Percentiles rank a stretch among this genome's conserved stretches.
Evolutionary conservation across 768 basidiomycete genomes (phyloP).

Genomic region (Boletus rubescentipes): DNA sequence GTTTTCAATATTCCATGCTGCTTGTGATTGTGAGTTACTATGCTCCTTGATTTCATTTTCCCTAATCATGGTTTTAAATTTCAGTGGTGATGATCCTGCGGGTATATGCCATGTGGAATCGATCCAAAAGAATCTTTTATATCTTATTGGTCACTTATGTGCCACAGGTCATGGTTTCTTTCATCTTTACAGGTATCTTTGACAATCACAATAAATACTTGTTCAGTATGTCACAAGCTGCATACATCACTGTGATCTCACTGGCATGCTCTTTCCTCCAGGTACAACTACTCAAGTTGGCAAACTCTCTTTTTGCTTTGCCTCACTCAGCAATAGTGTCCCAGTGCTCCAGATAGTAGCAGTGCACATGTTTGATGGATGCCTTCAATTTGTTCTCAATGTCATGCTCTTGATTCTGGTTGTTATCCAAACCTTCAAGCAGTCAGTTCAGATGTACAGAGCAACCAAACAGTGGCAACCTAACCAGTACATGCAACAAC

Average conservation of each 20-base stretch:
- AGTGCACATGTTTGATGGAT: neutral
- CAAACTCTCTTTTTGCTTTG: neutral
- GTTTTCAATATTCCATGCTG: slow-evolving; percentile 5
- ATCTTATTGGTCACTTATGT: slow-evolving; percentile 3
- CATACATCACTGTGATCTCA: neutral
- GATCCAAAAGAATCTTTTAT: slow-evolving; percentile 6
- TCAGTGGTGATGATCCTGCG: slow-evolving; percentile 17
- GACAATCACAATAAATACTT: slow-evolving; percentile 2
- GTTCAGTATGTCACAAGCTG: neutral
- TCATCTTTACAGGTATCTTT: slow-evolving; percentile 1
- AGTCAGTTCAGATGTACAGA: neutral
- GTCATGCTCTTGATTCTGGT: neutral
- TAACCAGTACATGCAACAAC: neutral
- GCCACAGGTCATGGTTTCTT: neutral
- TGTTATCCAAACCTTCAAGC: neutral
- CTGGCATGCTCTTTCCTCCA: neutral
- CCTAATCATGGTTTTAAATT: neutral
- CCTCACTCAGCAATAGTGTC: neutral
- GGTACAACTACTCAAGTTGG: neutral
- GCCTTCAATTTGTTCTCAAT: neutral
- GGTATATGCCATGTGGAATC: slow-evolving; percentile 14
- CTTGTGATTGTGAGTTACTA: slow-evolving; percentile 10
- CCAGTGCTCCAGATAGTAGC: no score
- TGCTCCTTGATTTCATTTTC: no score
- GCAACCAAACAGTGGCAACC: slow-evolving; percentile 2